Conservation (phyloP, 2,329 filamentous ascomycete genomes). For the Chrysoporthe austroafricana region DNA sequence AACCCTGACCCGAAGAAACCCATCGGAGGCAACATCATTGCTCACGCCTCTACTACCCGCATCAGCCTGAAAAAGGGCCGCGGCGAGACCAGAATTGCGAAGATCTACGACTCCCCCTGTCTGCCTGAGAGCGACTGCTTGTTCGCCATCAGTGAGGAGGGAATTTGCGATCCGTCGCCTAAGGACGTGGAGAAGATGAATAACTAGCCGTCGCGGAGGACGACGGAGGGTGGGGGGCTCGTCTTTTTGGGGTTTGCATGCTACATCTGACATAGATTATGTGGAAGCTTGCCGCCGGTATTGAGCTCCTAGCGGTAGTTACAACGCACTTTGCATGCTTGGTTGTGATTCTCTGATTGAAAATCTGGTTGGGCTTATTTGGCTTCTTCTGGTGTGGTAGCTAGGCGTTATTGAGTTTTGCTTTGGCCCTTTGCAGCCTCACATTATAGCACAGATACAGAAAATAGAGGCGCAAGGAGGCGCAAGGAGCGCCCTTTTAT, state of each 20-base stretch:
- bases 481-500: background rate
- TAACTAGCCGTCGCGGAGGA: constrained; percentile 39
- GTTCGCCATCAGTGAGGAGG: constrained; percentile 96
- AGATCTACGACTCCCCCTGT: constrained; percentile 98
- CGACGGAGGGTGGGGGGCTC: constrained; percentile 3
- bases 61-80: constrained; percentile 95
- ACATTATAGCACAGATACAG: constrained; percentile 10
- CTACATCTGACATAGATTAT: background rate
- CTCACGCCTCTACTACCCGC: constrained; percentile 93
- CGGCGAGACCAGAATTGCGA: constrained; percentile 94
- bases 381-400: constrained; percentile 18
- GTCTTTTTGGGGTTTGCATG: background rate
- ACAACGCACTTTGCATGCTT: background rate
- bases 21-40: constrained; percentile 98
- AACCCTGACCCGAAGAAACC: constrained; percentile 98
- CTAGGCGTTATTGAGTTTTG: constrained; percentile 27
- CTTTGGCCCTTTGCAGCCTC: constrained; percentile 13
- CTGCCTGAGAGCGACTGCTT: constrained; percentile 94
- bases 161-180: constrained; percentile 91
- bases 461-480: background rate
- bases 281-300: background rate
- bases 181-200: constrained; percentile 84
- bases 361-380: constrained; percentile 7
- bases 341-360: background rate
- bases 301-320: background rate